Percentiles rank a stretch among this genome's conserved stretches.
These are phyloP conservation scores for Ascochyta clinopodiicola DNA, from an alignment of 2,329 filamentous ascomycete genomes.

Conservation along the genomic window DNA sequence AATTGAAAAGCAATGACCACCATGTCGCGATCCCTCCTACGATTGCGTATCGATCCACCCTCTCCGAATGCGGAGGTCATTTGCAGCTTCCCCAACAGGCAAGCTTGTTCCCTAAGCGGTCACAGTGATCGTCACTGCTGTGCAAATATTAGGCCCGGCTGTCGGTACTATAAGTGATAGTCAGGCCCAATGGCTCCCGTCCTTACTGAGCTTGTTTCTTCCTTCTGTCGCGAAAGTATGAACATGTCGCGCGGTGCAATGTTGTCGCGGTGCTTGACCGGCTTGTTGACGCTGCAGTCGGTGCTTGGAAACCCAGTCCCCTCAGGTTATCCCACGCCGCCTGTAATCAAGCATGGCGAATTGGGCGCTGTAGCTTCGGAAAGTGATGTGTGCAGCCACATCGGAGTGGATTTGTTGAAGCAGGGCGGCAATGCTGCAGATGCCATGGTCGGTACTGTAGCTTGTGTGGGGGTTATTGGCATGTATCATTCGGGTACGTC, in stretches of 20 bases:
- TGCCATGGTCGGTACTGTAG: conserved; percentile 55
- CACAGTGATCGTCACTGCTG: conserved; percentile 11
- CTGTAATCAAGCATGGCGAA: conserved; percentile 29
- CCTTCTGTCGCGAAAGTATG: conserved; percentile 15
- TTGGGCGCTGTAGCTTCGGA: conserved; percentile 57
- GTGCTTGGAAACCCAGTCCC: conserved; percentile 36
- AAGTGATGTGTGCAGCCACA: conserved; percentile 53
- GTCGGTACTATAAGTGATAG: conserved; percentile 14
- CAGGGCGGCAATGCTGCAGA: conserved; percentile 60
- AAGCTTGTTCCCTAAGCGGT: conserved; percentile 10
- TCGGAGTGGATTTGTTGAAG: conserved; percentile 56
- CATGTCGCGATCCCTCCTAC: conserved; percentile 10
- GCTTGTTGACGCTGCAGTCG: conserved; percentile 37
- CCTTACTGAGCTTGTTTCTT: conserved; percentile 17
- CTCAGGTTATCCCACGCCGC: conserved; percentile 17
- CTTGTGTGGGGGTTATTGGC: conserved; percentile 57
- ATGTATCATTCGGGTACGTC: conserved; percentile 55
- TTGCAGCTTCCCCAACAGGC: conserved; percentile 18
- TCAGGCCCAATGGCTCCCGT: conserved; percentile 10
- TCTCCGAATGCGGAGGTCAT: conserved; percentile 5
- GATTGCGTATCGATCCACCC: conserved; percentile 12
- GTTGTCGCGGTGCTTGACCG: conserved; percentile 29
- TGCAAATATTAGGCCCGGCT: conserved; percentile 3
- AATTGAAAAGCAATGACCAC: neutral
- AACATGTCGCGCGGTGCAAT: conserved; percentile 31